Evolutionary conservation across 345 rosid species (phyloP).

Genomic region (Iberis pinnata): DNA sequence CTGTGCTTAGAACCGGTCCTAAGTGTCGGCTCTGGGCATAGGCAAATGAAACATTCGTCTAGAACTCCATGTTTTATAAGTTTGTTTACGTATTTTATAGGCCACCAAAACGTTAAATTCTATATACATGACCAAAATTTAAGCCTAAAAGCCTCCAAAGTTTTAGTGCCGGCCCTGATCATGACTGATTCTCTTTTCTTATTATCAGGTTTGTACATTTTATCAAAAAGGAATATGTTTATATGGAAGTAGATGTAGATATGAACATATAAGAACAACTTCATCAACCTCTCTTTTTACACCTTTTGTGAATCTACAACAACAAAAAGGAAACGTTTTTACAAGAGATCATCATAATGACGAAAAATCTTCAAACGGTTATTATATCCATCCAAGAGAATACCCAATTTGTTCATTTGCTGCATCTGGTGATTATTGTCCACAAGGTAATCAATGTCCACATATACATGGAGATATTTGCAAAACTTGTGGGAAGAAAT

Average conservation of each 20-base stretch:
- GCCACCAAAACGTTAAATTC: no score
- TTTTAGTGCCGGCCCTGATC: no score
- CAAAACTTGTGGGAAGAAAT: slow-evolving; percentile 69
- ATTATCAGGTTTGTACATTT: slow-evolving; percentile 64
- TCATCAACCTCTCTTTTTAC: slow-evolving; percentile 34
- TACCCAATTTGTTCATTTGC: slow-evolving; percentile 75
- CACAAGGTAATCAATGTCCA: slow-evolving; percentile 71
- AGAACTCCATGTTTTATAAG: no score
- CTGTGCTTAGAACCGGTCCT: neutral
- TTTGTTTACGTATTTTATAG: no score
- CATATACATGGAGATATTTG: slow-evolving; percentile 86
- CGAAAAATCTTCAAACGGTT: slow-evolving; percentile 34
- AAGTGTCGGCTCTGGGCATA: neutral
- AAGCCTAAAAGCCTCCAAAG: no score
- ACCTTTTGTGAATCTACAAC: no score
- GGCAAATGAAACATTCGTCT: no score
- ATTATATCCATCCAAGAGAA: slow-evolving; percentile 40
- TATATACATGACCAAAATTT: no score
- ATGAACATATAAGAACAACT: slow-evolving; percentile 60
- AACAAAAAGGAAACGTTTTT: slow-evolving; percentile 26
- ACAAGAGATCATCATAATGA: slow-evolving; percentile 17
- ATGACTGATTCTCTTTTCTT: slow-evolving; percentile 13
- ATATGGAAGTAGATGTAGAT: slow-evolving; percentile 80
- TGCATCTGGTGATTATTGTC: slow-evolving; percentile 78
- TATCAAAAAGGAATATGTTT: slow-evolving; percentile 85